phyloP scores from a whole-genome alignment of 352 stramenopile genomes.

The Phytopythium cucurbitacearum region DNA sequence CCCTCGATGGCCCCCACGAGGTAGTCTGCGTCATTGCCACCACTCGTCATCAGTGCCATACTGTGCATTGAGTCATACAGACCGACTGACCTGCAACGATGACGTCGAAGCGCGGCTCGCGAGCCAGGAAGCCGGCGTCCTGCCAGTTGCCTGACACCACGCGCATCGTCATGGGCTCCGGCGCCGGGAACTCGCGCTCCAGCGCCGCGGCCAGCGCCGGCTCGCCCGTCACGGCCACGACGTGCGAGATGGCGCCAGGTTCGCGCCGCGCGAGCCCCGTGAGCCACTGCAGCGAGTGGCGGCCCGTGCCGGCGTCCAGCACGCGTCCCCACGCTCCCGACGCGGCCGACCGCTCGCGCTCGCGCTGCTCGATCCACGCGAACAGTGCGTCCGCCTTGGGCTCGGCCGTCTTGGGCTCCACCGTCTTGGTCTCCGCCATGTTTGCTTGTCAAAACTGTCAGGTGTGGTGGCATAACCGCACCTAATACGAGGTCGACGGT shows the following conservation, averaged over 20 bases:
- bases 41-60: not conserved
- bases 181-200: conserved; percentile 30
- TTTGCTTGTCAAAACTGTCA: not conserved
- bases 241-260: conserved; percentile 20
- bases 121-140: conserved; percentile 52
- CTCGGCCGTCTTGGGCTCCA: conserved; percentile 4
- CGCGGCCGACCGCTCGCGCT: conserved; percentile 17
- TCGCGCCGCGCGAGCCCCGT: conserved; percentile 16
- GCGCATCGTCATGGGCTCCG: conserved; percentile 24
- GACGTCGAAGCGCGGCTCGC: conserved; percentile 63
- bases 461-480: too few relatives aligned
- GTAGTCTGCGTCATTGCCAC: conserved; percentile 58
- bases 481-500: too few relatives aligned
- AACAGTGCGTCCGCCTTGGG: conserved; percentile 72
- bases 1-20: conserved; percentile 91
- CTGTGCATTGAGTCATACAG: not conserved
- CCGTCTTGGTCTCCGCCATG: conserved; percentile 8
- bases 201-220: conserved; percentile 40
- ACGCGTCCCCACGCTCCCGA: conserved; percentile 49
- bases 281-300: conserved; percentile 89
- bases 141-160: conserved; percentile 75
- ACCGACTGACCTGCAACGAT: conserved; percentile 51
- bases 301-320: conserved; percentile 88
- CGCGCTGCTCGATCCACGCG: conserved; percentile 62
- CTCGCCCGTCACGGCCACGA: conserved; percentile 78